A percentile compares a stretch with the other conserved stretches of the same genome.
These are phyloP conservation scores for Tricholoma sp. DNA, from an alignment of 768 basidiomycete genomes.

Conservation along the genomic window DNA sequence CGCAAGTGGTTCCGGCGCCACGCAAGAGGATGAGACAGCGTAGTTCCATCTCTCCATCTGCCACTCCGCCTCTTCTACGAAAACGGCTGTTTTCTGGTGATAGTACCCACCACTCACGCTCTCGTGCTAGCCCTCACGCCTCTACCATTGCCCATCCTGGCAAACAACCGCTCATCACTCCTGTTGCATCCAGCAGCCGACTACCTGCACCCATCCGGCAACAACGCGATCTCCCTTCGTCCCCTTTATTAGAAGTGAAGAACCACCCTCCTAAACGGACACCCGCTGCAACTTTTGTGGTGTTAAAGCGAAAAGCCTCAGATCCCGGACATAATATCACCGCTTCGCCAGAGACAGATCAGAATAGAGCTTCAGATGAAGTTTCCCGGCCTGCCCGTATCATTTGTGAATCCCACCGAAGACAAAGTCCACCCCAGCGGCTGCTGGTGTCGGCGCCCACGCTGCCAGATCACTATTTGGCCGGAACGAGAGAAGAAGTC, in stretches of 20 bases:
- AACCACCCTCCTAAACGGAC: background rate
- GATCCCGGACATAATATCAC: background rate
- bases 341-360: background rate
- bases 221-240: background rate
- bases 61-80: constrained; percentile 4
- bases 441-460: background rate
- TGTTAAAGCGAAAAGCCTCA: background rate
- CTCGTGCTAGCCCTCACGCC: background rate
- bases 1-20: background rate
- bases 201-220: background rate
- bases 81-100: constrained; percentile 7
- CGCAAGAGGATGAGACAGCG: background rate
- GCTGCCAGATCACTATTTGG: background rate
- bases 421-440: too few relatives aligned
- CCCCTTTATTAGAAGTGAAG: constrained; percentile 10
- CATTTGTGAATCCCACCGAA: background rate
- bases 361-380: background rate
- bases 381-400: background rate
- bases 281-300: background rate
- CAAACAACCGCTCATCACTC: background rate
- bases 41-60: background rate
- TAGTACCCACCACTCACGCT: constrained; percentile 14
- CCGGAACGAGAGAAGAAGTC: background rate
- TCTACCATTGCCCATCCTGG: background rate
- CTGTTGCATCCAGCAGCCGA: constrained; percentile 2